Evolutionary conservation across 2,329 filamentous ascomycete genomes (phyloP).

Genomic region (Dactylellina leptospora): DNA sequence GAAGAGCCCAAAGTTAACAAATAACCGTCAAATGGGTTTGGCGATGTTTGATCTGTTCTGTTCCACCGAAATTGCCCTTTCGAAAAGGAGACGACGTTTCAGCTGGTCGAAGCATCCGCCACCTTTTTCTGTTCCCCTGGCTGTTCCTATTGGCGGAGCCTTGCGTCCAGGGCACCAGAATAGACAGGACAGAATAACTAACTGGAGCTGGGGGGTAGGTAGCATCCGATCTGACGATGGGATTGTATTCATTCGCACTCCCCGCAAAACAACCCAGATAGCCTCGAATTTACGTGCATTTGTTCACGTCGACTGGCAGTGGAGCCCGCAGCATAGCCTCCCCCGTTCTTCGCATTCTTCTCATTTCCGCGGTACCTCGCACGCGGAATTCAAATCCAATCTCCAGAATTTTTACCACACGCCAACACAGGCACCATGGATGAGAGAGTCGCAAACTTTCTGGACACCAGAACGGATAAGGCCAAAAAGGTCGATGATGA

Average conservation of each 20-base stretch:
- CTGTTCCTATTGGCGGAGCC: constrained; percentile 22
- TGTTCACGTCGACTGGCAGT: neutral
- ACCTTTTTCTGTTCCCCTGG: constrained; percentile 22
- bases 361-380: neutral
- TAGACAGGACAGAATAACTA: too few species aligned
- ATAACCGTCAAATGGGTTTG: constrained; percentile 20
- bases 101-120: constrained; percentile 17
- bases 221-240: too few species aligned
- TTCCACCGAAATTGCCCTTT: constrained; percentile 40
- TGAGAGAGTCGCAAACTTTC: constrained; percentile 54
- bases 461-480: constrained; percentile 54
- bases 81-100: constrained; percentile 53
- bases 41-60: constrained; percentile 53
- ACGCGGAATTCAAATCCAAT: neutral
- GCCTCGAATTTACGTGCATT: too few species aligned
- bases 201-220: too few species aligned
- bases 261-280: too few species aligned
- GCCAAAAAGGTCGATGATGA: constrained; percentile 41
- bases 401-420: constrained; percentile 27
- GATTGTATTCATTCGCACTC: too few species aligned
- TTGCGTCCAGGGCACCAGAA: too few species aligned
- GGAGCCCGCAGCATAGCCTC: neutral
- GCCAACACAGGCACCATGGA: constrained; percentile 39
- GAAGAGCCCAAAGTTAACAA: constrained; percentile 3
- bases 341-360: neutral